Evolutionary conservation across 176 grass and related monocot species (phyloP), one percentile per base, ranked within the genome.

Genomic region (Juncus effusus): DNA sequence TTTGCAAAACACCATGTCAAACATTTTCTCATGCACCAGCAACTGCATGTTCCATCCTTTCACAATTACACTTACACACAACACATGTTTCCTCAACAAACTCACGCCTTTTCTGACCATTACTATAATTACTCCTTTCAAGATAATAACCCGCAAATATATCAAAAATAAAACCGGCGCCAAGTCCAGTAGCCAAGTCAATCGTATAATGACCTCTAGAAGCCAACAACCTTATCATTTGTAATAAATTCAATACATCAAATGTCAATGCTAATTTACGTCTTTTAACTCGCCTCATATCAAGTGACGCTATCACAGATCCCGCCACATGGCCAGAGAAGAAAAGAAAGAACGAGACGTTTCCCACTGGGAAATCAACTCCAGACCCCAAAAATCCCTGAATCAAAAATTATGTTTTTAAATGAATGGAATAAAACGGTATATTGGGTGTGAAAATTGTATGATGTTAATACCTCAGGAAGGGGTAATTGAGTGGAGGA

Each of bases 341-440:
- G 94, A 97, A 97, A 69, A 97, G 94, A 83, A 92, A 97, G 80
- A 92, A 97, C 58, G 94, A 97, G 6, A 97, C 88, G 65, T 97
- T 97, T 7, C 94, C 94, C 4, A 92, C 83, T 6, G 94, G 94
- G 40, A 97, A 92, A 73, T 97, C 94, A 71, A 79, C 90, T 5
- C 85, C 85, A 38, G 94, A 97, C 0, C 88, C 94, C 51, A 92
- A 59, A 55, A 92, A 97, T 51, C 81, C 94, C 82, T 84, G 65
- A 53, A 10, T 12, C 14, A 40, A 11, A 16, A 55, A 36, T 64
- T 36, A 44, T 9, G 8, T 19, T 0, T 40, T 59, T 42, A 28
- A 10, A 39, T 40, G 40, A 45, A 44, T 38, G 4, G 44, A 6
- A 47, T 47, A 47, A 47, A 47, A 47, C 44, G 9, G 44, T 47